Percentiles rank a stretch among this genome's conserved stretches.
These are phyloP conservation scores for Hericium alpestre DNA, from an alignment of 768 basidiomycete species.

Conservation along the genomic window DNA sequence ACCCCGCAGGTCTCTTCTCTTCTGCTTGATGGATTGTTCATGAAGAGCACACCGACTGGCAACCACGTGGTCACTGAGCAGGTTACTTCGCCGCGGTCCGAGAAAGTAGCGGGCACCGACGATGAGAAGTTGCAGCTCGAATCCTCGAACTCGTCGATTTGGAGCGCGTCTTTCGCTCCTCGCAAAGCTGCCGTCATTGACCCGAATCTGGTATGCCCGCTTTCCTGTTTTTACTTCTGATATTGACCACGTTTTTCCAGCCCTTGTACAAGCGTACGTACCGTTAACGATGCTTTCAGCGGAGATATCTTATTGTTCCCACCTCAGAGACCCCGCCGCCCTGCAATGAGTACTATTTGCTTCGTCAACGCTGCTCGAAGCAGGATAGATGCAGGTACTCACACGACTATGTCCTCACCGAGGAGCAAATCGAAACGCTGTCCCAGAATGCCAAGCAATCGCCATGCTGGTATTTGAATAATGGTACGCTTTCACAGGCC, in stretches of 20 bases:
- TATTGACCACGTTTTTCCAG: background rate
- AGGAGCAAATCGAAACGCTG: conserved; percentile 62
- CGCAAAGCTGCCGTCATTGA: background rate
- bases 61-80: conserved; percentile 11
- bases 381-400: conserved; percentile 65
- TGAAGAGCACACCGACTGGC: conserved; percentile 18
- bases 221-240: background rate
- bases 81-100: background rate
- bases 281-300: background rate
- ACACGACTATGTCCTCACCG: conserved; percentile 64
- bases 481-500: conserved; percentile 33
- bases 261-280: conserved; percentile 9
- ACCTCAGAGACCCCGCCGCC: conserved; percentile 66
- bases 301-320: conserved; percentile 1
- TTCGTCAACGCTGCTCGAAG: conserved; percentile 65
- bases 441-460: conserved; percentile 75
- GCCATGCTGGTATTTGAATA: conserved; percentile 77
- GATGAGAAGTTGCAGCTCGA: background rate
- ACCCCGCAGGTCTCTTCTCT: conserved; percentile 44
- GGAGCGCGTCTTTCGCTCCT: background rate
- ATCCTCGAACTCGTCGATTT: background rate
- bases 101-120: background rate
- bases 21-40: conserved; percentile 40
- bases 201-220: background rate
- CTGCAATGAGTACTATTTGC: conserved; percentile 77